Conservation (phyloP, 1,139 yeast species). For the Nakaseomyces delphensis region DNA sequence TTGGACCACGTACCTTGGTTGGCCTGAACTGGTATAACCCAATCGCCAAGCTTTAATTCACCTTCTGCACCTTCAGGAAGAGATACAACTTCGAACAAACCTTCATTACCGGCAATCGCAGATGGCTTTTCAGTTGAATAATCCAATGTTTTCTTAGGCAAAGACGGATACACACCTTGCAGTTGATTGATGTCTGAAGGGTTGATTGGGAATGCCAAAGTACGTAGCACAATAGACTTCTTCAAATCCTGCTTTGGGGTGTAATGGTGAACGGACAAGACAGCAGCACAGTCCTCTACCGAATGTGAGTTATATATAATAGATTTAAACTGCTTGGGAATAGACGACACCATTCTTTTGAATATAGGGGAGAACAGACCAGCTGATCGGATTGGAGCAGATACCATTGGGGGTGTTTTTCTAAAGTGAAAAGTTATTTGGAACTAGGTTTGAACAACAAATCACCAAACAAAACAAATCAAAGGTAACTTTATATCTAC, state of each 20-base stretch:
- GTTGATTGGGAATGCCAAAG: constrained; percentile 80
- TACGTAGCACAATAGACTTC: constrained; percentile 31
- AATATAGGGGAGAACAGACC: constrained; percentile 4
- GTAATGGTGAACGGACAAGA: constrained; percentile 25
- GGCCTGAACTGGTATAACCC: constrained; percentile 80
- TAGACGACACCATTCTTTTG: constrained; percentile 9
- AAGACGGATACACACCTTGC: constrained; percentile 90
- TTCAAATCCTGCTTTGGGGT: constrained; percentile 21
- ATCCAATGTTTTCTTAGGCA: constrained; percentile 50
- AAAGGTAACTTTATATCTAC: too few relatives aligned
- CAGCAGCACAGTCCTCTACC: constrained; percentile 24
- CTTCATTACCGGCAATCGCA: constrained; percentile 91
- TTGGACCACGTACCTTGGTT: constrained; percentile 96
- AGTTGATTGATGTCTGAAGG: constrained; percentile 89
- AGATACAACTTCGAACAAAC: constrained; percentile 73
- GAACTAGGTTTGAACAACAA: too few relatives aligned
- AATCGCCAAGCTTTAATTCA: constrained; percentile 61
- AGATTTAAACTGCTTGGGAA: constrained; percentile 26
- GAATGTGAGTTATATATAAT: constrained; percentile 27
- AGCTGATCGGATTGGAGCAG: constrained; percentile 4
- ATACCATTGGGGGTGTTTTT: too few relatives aligned
- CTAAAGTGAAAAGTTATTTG: background rate
- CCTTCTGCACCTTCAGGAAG: constrained; percentile 48
- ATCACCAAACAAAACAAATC: too few relatives aligned
- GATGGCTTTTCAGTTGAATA: constrained; percentile 52